Conservation (phyloP, 1,284 basidiomycete species). For the Tranzscheliella williamsii region DNA sequence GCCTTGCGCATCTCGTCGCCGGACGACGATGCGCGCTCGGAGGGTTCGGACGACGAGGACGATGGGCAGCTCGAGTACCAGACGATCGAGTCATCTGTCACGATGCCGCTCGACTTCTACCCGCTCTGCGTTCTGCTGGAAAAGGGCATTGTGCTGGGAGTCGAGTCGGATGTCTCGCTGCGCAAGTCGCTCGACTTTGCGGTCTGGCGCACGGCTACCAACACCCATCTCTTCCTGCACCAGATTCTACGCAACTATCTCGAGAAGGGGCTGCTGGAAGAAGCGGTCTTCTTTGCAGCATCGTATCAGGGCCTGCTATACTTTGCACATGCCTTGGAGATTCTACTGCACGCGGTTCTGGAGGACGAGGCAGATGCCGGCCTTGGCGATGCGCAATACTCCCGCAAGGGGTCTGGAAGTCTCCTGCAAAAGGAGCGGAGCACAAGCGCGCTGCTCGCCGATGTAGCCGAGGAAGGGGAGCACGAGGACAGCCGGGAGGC, state of each 20-base stretch:
- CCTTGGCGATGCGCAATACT: constrained; percentile 22
- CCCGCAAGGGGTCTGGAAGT: constrained; percentile 18
- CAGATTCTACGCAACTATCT: constrained; percentile 86
- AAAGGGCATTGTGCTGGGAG: constrained; percentile 96
- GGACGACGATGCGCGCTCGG: constrained; percentile 5
- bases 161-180: constrained; percentile 81
- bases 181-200: constrained; percentile 82
- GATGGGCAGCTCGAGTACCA: constrained; percentile 62
- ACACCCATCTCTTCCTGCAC: constrained; percentile 92
- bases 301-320: constrained; percentile 87
- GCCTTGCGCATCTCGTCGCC: constrained; percentile 75
- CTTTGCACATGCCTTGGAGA: constrained; percentile 91
- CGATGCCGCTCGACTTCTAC: constrained; percentile 88
- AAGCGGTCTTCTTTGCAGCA: constrained; percentile 80
- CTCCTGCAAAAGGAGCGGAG: constrained; percentile 32
- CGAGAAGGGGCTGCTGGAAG: constrained; percentile 49
- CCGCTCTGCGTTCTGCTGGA: constrained; percentile 96
- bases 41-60: constrained; percentile 48
- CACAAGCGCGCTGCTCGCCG: constrained; percentile 27
- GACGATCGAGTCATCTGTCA: constrained; percentile 86
- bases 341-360: constrained; percentile 87
- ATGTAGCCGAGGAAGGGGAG: constrained; percentile 21
- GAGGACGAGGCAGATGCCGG: constrained; percentile 76
- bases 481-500: constrained; percentile 2
- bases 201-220: constrained; percentile 87